These are phyloP conservation scores for Phoenix roebelenii DNA, from an alignment of 176 grass and related monocot genomes.

Conservation along the genomic window DNA sequence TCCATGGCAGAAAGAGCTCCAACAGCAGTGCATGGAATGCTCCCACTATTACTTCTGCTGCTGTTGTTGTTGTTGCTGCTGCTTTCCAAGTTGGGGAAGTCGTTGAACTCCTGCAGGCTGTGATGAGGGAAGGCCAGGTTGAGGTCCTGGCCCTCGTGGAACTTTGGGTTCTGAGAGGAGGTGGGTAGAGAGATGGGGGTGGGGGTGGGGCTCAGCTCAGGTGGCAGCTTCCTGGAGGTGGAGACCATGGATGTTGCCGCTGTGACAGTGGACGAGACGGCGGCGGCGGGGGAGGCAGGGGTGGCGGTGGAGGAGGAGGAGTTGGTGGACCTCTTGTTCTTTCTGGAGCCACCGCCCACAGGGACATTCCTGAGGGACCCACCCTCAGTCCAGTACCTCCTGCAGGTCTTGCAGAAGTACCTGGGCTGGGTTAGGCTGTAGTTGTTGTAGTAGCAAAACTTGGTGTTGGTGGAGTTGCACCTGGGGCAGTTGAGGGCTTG, in stretches of 20 bases:
- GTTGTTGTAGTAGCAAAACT: constrained; percentile 21
- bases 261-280: not conserved
- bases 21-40: not conserved
- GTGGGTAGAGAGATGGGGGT: not conserved
- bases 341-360: constrained; percentile 14
- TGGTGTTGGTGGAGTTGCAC: constrained; percentile 18
- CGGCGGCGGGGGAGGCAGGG: not conserved
- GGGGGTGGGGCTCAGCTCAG: not conserved
- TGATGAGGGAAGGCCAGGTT: constrained; percentile 1
- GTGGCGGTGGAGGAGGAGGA: not conserved
- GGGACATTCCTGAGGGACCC: constrained; percentile 15
- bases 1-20: constrained; percentile 9
- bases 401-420: constrained; percentile 13
- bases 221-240: not conserved
- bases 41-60: not conserved
- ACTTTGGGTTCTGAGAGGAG: not conserved
- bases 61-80: not conserved
- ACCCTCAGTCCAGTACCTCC: constrained; percentile 14
- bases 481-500: constrained; percentile 8
- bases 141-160: constrained; percentile 7
- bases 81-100: not conserved
- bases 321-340: constrained; percentile 6
- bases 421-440: constrained; percentile 16
- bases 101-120: not conserved
- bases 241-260: not conserved